phyloP scores from a whole-genome alignment of 768 basidiomycete species.

The Rhodocollybia butyracea region DNA sequence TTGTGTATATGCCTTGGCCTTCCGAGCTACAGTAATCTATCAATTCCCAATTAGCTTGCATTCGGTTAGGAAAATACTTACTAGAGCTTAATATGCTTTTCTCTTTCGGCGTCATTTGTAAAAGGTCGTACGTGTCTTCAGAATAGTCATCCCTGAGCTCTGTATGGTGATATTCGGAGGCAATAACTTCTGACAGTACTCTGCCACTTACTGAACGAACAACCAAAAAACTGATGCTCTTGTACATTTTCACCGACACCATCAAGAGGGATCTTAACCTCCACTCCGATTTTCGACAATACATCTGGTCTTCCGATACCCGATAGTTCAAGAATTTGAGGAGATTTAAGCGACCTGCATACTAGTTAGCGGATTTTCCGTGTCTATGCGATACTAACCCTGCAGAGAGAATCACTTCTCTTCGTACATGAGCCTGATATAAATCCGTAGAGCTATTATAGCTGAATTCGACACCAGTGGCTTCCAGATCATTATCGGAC shows the following conservation, averaged over 20 bases:
- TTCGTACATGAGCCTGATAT: slow-evolving; percentile 35
- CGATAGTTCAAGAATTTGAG: slow-evolving; percentile 55
- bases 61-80: slow-evolving; percentile 13
- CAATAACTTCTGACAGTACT: too few relatives aligned
- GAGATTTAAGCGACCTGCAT: slow-evolving; percentile 37
- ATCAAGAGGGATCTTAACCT: slow-evolving; percentile 24
- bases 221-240: slow-evolving; percentile 35
- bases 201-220: background rate
- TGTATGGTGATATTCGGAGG: slow-evolving; percentile 2
- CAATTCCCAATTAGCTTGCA: background rate
- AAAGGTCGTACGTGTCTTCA: slow-evolving; percentile 23
- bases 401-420: slow-evolving; percentile 49
- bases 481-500: slow-evolving; percentile 27
- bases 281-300: slow-evolving; percentile 37
- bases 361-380: background rate
- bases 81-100: slow-evolving; percentile 30
- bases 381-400: slow-evolving; percentile 24
- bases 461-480: slow-evolving; percentile 47
- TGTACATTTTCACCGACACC: slow-evolving; percentile 56
- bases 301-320: slow-evolving; percentile 47
- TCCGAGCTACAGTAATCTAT: slow-evolving; percentile 9
- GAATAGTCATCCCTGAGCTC: slow-evolving; percentile 27
- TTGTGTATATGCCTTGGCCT: slow-evolving; percentile 12
- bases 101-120: slow-evolving; percentile 23
- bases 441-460: slow-evolving; percentile 16